These are phyloP conservation scores for Cyberlindnera mycetangii DNA, from an alignment of 805 yeast genomes.

Conservation along the genomic window DNA sequence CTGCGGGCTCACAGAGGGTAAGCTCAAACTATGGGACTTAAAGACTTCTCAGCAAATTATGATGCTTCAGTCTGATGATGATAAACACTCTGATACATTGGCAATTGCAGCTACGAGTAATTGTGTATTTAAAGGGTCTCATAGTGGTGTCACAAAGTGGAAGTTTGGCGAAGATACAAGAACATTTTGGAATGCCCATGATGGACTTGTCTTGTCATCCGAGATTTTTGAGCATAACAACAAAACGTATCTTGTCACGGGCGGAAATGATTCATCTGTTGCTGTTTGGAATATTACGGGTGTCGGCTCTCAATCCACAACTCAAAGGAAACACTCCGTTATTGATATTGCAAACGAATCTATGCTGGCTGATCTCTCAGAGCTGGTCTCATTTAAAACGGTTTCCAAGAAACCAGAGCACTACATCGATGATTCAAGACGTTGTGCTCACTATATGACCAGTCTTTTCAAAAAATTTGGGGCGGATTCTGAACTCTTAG, in stretches of 20 bases:
- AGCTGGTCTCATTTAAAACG: conserved; percentile 67
- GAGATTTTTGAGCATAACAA: conserved; percentile 41
- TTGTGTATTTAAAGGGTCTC: conserved; percentile 58
- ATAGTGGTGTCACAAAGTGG: conserved; percentile 49
- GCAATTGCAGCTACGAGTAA: conserved; percentile 55
- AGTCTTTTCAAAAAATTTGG: conserved; percentile 66
- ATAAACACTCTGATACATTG: conserved; percentile 46
- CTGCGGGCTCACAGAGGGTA: conserved; percentile 77
- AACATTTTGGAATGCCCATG: conserved; percentile 49
- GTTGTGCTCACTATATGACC: conserved; percentile 76
- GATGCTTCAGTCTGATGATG: conserved; percentile 35
- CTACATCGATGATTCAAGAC: conserved; percentile 74
- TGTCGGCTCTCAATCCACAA: conserved; percentile 6
- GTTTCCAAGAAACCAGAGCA: conserved; percentile 71
- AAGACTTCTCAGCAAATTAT: conserved; percentile 70
- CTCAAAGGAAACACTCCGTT: conserved; percentile 14
- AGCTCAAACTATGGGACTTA: conserved; percentile 82
- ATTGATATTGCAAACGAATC: conserved; percentile 50
- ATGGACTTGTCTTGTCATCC: conserved; percentile 57
- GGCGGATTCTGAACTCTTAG: conserved; percentile 64
- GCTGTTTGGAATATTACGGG: conserved; percentile 64
- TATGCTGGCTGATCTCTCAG: conserved; percentile 58
- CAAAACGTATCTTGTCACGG: conserved; percentile 53
- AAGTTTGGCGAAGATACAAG: conserved; percentile 43
- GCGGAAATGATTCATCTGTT: conserved; percentile 67